Conservation (phyloP, 371 early-diverging fungal genomes). For the Mortierella polycephala region DNA sequence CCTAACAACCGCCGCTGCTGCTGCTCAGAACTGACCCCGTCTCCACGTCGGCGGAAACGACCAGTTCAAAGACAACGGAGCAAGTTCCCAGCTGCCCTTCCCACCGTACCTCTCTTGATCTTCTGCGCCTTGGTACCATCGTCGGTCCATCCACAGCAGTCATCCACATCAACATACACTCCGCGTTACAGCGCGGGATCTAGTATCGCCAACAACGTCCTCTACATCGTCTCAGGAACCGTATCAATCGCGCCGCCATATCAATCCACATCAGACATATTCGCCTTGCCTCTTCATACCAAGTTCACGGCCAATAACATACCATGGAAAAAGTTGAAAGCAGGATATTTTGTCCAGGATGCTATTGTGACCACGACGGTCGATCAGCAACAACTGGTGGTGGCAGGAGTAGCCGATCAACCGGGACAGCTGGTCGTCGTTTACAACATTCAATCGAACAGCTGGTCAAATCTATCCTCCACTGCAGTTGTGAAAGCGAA, state of each 20-base stretch:
- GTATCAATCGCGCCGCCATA: background rate
- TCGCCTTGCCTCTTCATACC: constrained; percentile 17
- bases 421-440: constrained; percentile 17
- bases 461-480: constrained; percentile 16
- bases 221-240: constrained; percentile 33
- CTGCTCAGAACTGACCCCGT: no score
- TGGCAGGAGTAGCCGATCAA: constrained; percentile 17
- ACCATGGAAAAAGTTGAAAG: constrained; percentile 21
- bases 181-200: constrained; percentile 38
- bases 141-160: background rate
- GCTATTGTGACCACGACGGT: constrained; percentile 9
- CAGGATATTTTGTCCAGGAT: constrained; percentile 12
- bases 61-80: no score
- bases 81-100: no score
- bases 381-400: constrained; percentile 13
- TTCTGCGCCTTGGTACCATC: background rate
- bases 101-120: background rate
- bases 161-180: constrained; percentile 14
- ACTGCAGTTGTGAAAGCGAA: background rate
- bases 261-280: constrained; percentile 15
- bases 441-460: constrained; percentile 14
- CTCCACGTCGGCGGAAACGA: no score
- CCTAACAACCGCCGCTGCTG: no score
- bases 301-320: constrained; percentile 10
- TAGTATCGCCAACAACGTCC: constrained; percentile 20